phyloP scores from a whole-genome alignment of 1,284 basidiomycete genomes.

The Cutaneotrichosporon cyanovorans region DNA sequence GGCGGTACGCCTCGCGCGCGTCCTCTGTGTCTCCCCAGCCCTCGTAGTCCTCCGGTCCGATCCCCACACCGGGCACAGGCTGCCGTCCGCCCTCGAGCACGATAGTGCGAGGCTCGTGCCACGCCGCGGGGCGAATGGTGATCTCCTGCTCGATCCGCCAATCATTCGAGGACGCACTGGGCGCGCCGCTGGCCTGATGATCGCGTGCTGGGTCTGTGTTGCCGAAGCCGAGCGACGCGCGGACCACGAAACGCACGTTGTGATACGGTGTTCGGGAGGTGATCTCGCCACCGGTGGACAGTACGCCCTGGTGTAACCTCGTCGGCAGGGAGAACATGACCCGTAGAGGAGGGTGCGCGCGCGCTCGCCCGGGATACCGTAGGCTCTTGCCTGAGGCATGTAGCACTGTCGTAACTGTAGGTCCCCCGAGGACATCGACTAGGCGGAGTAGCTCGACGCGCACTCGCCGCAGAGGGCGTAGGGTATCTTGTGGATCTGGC shows the following conservation, averaged over 20 bases:
- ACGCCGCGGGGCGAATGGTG: conserved; percentile 26
- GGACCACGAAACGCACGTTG: conserved; percentile 31
- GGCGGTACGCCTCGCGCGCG: conserved; percentile 39
- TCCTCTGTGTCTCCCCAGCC: conserved; percentile 17
- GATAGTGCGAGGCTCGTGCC: conserved; percentile 32
- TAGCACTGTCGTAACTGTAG: conserved; percentile 11
- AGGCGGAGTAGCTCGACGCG: conserved; percentile 36
- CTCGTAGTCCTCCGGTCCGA: conserved; percentile 6
- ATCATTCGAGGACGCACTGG: conserved; percentile 5
- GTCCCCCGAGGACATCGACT: conserved; percentile 19
- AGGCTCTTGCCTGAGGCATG: conserved; percentile 42
- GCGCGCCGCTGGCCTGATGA: conserved; percentile 2
- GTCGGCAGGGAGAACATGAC: conserved; percentile 42
- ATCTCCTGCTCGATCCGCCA: conserved; percentile 31
- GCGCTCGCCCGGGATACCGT: conserved; percentile 34
- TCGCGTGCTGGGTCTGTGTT: neutral
- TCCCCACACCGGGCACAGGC: conserved; percentile 12
- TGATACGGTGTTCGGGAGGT: conserved; percentile 33
- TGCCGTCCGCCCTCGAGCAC: conserved; percentile 26
- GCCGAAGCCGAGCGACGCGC: conserved; percentile 37
- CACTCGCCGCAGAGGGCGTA: conserved; percentile 35
- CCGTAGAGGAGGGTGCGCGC: conserved; percentile 32
- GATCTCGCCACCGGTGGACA: conserved; percentile 37
- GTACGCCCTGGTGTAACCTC: conserved; percentile 17
- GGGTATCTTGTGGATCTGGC: conserved; percentile 27